Conservation (phyloP, 2,329 filamentous ascomycete genomes). For the Nemania serpens region DNA sequence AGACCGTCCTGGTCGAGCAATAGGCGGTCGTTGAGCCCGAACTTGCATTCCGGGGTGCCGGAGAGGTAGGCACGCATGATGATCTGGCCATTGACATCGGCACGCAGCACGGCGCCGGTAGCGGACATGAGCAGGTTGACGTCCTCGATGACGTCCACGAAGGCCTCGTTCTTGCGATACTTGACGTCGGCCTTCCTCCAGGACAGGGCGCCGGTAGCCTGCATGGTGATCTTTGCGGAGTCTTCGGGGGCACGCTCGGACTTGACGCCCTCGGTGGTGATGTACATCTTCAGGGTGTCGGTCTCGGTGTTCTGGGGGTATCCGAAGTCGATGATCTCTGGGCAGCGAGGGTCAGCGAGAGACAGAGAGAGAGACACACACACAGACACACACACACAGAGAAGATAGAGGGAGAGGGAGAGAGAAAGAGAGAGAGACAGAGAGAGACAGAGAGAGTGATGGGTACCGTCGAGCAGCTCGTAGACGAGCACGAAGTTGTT, state of each 20-base stretch:
- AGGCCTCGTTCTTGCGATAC: slow-evolving; percentile 99
- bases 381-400: no score
- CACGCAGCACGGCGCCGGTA: slow-evolving; percentile 89
- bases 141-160: slow-evolving; percentile 98
- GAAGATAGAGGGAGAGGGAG: background rate
- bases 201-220: slow-evolving; percentile 93
- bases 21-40: slow-evolving; percentile 93
- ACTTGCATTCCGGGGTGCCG: slow-evolving; percentile 98
- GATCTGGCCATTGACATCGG: slow-evolving; percentile 96
- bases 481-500: slow-evolving; percentile 99
- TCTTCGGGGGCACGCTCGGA: slow-evolving; percentile 85
- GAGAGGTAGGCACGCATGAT: slow-evolving; percentile 98
- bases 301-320: slow-evolving; percentile 99
- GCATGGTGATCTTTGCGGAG: slow-evolving; percentile 98
- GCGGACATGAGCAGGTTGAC: slow-evolving; percentile 99
- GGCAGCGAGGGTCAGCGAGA: slow-evolving; percentile 3
- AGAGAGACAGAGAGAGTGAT: background rate
- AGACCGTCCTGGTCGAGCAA: slow-evolving; percentile 80
- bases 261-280: slow-evolving; percentile 98
- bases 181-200: slow-evolving; percentile 98
- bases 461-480: slow-evolving; percentile 85
- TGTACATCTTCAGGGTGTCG: slow-evolving; percentile 99
- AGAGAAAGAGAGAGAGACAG: background rate
- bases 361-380: no score
- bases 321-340: slow-evolving; percentile 97